Percentiles rank a stretch among this genome's conserved stretches.
phyloP scores from a whole-genome alignment of 2,329 filamentous ascomycete genomes.

The Davidsoniella australis region DNA sequence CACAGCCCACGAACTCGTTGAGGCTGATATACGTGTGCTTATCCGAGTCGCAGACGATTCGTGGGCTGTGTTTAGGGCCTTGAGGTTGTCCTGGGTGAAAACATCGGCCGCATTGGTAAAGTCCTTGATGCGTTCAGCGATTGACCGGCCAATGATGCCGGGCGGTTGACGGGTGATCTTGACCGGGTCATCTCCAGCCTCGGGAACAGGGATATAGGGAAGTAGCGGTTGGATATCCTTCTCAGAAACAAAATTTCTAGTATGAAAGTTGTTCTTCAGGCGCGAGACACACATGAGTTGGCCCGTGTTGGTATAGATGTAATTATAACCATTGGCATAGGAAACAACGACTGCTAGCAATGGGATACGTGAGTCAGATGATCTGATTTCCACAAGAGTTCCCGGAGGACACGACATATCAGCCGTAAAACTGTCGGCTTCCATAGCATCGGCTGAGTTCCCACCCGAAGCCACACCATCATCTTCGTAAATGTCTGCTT shows the following conservation, averaged over 20 bases:
- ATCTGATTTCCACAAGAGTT: constrained; percentile 16
- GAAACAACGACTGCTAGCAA: constrained; percentile 37
- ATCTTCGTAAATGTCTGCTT: neutral
- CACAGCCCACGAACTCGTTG: too few relatives aligned
- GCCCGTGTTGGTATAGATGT: constrained; percentile 37
- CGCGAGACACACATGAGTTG: constrained; percentile 29
- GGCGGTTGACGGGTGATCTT: constrained; percentile 23
- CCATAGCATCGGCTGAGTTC: neutral
- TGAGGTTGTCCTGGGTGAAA: constrained; percentile 31
- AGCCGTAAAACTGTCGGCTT: neutral
- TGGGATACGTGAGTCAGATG: constrained; percentile 25
- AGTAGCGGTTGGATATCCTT: constrained; percentile 24
- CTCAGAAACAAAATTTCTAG: constrained; percentile 27
- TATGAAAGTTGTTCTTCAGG: constrained; percentile 30
- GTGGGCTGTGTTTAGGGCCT: constrained; percentile 30
- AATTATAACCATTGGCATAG: constrained; percentile 30
- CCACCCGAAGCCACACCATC: constrained; percentile 1
- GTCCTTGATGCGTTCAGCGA: constrained; percentile 30
- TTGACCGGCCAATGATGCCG: constrained; percentile 23
- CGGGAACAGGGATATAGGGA: constrained; percentile 13
- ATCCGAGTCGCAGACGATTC: constrained; percentile 22
- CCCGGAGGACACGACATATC: constrained; percentile 3
- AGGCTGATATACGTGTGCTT: constrained; percentile 31
- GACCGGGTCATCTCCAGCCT: neutral
- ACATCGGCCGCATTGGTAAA: constrained; percentile 28